phyloP scores from a whole-genome alignment of 1,139 yeast genomes.

The Saccharomyces hybrid region DNA sequence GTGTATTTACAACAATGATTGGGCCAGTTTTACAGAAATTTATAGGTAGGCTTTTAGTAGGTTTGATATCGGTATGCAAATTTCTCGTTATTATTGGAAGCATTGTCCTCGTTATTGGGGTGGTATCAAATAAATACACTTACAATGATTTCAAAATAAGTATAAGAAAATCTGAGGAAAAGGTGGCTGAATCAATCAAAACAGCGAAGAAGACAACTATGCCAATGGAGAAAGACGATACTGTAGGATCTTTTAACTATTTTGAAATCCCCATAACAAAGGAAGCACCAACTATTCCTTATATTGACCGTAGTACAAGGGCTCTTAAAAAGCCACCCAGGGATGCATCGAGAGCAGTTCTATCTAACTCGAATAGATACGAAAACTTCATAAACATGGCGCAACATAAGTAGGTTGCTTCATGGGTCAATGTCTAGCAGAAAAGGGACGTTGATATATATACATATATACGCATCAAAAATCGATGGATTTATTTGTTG shows the following conservation, averaged over 20 bases:
- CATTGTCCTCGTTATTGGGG: constrained; percentile 5
- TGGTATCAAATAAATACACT: not conserved
- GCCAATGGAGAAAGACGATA: constrained; percentile 4
- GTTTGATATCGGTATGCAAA: constrained; percentile 14
- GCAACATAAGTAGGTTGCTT: not conserved
- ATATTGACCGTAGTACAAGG: not conserved
- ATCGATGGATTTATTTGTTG: not conserved
- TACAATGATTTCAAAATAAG: not conserved
- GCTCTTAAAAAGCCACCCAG: not conserved
- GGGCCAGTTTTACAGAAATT: constrained; percentile 17
- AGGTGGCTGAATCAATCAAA: constrained; percentile 2
- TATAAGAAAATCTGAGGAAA: not conserved
- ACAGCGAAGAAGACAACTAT: constrained; percentile 1
- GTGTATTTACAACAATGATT: constrained; percentile 12
- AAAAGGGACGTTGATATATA: not conserved
- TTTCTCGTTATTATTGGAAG: constrained; percentile 18
- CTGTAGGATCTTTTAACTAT: constrained; percentile 19
- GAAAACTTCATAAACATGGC: constrained; percentile 19
- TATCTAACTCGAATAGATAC: constrained; percentile 12
- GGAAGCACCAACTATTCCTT: constrained; percentile 1
- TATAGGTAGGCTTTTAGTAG: constrained; percentile 17
- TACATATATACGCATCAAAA: not conserved
- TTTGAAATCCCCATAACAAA: constrained; percentile 21
- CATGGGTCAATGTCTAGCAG: not conserved
- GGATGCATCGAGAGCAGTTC: not conserved